Percentiles rank a stretch among this genome's conserved stretches.
Evolutionary conservation across 2,329 filamentous ascomycete genomes (phyloP).

Genomic region (Fusarium sarcochroum): DNA sequence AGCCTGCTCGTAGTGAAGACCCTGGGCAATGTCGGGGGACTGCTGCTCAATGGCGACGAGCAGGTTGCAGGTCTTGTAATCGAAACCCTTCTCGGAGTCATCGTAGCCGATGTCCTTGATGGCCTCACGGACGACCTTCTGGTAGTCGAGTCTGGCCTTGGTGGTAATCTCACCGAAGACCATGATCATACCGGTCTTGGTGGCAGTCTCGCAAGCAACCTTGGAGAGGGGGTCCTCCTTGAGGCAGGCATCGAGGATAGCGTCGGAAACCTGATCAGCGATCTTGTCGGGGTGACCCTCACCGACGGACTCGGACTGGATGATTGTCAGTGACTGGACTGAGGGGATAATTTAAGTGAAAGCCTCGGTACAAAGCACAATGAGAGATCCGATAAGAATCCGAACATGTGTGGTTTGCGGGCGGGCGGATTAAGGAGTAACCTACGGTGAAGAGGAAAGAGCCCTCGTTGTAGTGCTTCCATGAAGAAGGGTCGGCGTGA

Average conservation of each 20-base stretch:
- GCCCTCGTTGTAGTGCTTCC: conserved; percentile 71
- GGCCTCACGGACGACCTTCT: conserved; percentile 92
- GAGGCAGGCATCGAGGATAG: conserved; percentile 98
- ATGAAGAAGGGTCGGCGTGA: conserved; percentile 51
- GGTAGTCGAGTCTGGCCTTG: conserved; percentile 96
- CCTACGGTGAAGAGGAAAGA: conserved; percentile 87
- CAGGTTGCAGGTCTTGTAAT: conserved; percentile 99
- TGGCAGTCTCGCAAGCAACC: conserved; percentile 98
- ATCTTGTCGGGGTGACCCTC: conserved; percentile 98
- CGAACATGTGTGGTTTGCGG: conserved; percentile 3
- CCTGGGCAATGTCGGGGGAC: conserved; percentile 98
- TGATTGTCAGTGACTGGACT: conserved; percentile 44
- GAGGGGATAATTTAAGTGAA: conserved; percentile 8
- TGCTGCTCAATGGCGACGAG: conserved; percentile 99
- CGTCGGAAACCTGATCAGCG: conserved; percentile 98
- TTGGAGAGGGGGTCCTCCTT: conserved; percentile 96
- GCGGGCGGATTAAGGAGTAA: conserved; percentile 12
- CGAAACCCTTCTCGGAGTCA: conserved; percentile 96
- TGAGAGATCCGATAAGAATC: conserved; percentile 9
- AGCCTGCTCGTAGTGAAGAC: conserved; percentile 97
- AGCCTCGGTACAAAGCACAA: conserved; percentile 15
- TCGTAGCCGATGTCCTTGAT: conserved; percentile 99
- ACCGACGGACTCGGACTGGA: conserved; percentile 85
- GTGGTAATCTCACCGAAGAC: conserved; percentile 99
- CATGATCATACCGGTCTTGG: conserved; percentile 99